A percentile compares a stretch with the other conserved stretches of the same genome.
These are phyloP conservation scores for Paramarasmius palmivorus DNA, from an alignment of 1,284 basidiomycete genomes.

Conservation along the genomic window DNA sequence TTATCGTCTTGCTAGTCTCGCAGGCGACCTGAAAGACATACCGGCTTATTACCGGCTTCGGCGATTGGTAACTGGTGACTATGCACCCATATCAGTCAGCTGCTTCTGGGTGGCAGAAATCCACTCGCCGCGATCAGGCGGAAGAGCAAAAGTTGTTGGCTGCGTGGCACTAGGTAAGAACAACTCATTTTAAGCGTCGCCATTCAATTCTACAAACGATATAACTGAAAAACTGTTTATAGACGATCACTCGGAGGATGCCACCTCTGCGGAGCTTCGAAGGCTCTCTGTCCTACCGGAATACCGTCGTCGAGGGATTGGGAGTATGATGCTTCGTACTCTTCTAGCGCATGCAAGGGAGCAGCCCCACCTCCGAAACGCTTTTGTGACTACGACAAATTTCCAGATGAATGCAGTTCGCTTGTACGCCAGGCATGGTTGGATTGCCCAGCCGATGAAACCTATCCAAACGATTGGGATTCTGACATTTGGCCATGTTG, in stretches of 20 bases:
- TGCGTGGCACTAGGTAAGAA: constrained; percentile 2
- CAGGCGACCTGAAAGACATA: constrained; percentile 1
- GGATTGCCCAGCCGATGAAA: constrained; percentile 5
- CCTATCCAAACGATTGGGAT: background rate
- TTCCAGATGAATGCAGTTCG: constrained; percentile 5
- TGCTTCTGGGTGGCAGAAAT: constrained; percentile 1
- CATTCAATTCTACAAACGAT: background rate
- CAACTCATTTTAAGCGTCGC: background rate
- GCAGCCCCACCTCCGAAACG: background rate
- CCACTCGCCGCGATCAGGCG: background rate
- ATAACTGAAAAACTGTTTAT: background rate
- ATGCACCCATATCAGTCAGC: background rate
- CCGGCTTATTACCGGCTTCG: background rate
- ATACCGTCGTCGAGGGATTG: constrained; percentile 1
- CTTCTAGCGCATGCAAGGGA: background rate
- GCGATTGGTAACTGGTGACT: background rate
- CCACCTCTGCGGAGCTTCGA: constrained; percentile 2
- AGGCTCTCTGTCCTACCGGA: constrained; percentile 1
- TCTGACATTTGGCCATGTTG: constrained; percentile 2
- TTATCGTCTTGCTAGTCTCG: constrained; percentile 1
- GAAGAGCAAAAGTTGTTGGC: background rate
- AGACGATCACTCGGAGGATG: background rate
- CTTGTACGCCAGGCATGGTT: constrained; percentile 1
- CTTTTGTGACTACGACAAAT: background rate
- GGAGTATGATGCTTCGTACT: background rate